Percentiles rank a stretch among this genome's conserved stretches.
Evolutionary conservation across 345 rosid genomes (phyloP).

Genomic region (Schrenkiella parvula): DNA sequence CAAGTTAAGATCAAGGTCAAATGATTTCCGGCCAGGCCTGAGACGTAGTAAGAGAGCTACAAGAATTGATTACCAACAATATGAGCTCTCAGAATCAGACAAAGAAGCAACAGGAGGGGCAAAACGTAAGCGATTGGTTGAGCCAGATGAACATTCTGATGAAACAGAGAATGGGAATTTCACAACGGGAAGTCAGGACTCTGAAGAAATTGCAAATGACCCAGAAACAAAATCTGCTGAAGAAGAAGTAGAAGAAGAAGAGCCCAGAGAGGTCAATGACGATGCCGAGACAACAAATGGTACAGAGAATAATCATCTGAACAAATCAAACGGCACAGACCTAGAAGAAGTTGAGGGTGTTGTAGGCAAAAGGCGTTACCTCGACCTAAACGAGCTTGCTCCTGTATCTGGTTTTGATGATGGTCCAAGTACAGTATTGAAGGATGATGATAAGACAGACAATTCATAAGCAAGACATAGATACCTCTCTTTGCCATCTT

Average conservation of each 20-base stretch:
- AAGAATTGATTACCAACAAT: constrained; percentile 70
- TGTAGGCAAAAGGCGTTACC: constrained; percentile 65
- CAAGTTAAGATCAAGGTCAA: constrained; percentile 62
- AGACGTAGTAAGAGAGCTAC: constrained; percentile 95
- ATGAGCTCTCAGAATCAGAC: constrained; percentile 85
- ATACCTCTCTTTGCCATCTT: neutral
- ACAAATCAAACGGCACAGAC: constrained; percentile 46
- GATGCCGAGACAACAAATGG: constrained; percentile 30
- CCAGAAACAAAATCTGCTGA: constrained; percentile 45
- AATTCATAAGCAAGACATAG: constrained; percentile 41
- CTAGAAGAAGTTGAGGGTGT: constrained; percentile 63
- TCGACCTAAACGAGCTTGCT: constrained; percentile 96
- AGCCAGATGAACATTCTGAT: constrained; percentile 49
- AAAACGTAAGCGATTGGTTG: constrained; percentile 54
- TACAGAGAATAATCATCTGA: constrained; percentile 45
- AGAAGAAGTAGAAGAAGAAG: constrained; percentile 40
- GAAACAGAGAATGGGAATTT: constrained; percentile 60
- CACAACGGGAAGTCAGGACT: constrained; percentile 69
- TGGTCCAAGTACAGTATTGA: constrained; percentile 58
- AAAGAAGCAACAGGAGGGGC: constrained; percentile 50
- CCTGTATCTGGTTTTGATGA: constrained; percentile 95
- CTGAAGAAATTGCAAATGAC: constrained; percentile 52
- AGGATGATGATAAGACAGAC: constrained; percentile 59
- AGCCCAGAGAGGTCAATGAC: constrained; percentile 19
- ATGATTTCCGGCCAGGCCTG: constrained; percentile 71